Evolutionary conservation across 1,139 yeast genomes (phyloP), one percentile per base, ranked within the genome.

Genomic region (Candida tetrigidarum): DNA sequence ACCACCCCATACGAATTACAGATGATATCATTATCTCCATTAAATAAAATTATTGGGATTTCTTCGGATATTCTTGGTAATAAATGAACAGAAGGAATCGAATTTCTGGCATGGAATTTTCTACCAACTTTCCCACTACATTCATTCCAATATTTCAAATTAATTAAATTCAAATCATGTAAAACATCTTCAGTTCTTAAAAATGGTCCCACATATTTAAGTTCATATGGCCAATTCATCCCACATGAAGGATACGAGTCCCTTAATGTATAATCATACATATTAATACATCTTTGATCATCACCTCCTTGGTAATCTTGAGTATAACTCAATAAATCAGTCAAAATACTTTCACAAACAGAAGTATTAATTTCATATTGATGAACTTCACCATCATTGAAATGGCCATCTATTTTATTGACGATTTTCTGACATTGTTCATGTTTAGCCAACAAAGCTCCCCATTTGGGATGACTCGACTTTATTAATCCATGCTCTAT

Each of bases 191-290:
- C 69, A 1, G 67, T 60, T 19, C 78, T 69, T 48, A 93, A 75
- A 58, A 87, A 93, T 8, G 81, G 78, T 0, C 76, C 69, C 11
- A 91, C 83, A 39, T 67, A 54, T 0, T 65, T 69, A 51, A 92
- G 69, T 52, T 83, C 93, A 19, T 79, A 80, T 0, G 99, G 99
- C 99, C 99, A 93, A 60, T 87, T 86, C 82, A 83, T 77, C 4
- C 99, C 99, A 67, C 99, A 93, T 0, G 87, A 69, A 0, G 98
- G 97, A 55, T 70, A 90, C 0, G 81, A 64, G 60, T 93, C 97
- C 26, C 67, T 71, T 44, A 86, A 69, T 27, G 87, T 76, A 46
- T 81, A 80, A 62, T 93, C 96, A 63, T 93, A 93, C 77, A 90
- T 83, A 63, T 93, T 93, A 54, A 81, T 57, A 61, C 99, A 92